Base-by-base conservation (phyloP, 148 eudicot genomes). In the Vaccinium macrocarpon region DNA sequence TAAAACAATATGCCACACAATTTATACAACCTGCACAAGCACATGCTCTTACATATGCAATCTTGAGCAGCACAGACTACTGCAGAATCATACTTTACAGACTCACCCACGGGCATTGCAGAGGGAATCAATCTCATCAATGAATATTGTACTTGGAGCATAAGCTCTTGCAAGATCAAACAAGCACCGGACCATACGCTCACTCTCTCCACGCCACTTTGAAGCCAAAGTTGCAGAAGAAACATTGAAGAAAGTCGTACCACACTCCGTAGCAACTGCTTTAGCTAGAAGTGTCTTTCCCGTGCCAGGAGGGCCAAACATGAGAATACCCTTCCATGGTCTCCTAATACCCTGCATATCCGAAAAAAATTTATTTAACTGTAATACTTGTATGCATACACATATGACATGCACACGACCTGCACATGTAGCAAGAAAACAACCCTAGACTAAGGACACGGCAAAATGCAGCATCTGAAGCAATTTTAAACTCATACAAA, bases 281-380 rank as follows among this genome's bases (percentile, higher is more conserved):
- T 97, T 97, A 71, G 99, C 99, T 89, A 97, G 89, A 82, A 97
- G 98, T 50, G 99, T 97, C 90, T 95, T 97, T 35, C 99, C 99
- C 38, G 99, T 97, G 71, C 99, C 99, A 85, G 99, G 99, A 70
- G 99, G 99, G 59, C 99, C 99, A 93, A 97, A 97, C 98, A 97
- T 93, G 53, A 97, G 93, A 64, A 97, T 97, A 79, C 99, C 99
- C 89, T 95, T 97, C 98, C 99, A 97, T 25, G 99, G 99, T 88
- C 98, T 94, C 86, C 98, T 92, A 57, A 97, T 95, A 85, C 99
- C 99, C 99, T 97, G 88, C 66, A 88, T 29, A 68, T 12, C 56
- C 10, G 29, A 35, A 8, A 61, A 76, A 48, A n/a, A 23, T 10
- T 19, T 53, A 62, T 76, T 29, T 19, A 42, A 55, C 55, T 78